phyloP scores from a whole-genome alignment of 192 early-diverging fungal species.

The Coemansia sp. region DNA sequence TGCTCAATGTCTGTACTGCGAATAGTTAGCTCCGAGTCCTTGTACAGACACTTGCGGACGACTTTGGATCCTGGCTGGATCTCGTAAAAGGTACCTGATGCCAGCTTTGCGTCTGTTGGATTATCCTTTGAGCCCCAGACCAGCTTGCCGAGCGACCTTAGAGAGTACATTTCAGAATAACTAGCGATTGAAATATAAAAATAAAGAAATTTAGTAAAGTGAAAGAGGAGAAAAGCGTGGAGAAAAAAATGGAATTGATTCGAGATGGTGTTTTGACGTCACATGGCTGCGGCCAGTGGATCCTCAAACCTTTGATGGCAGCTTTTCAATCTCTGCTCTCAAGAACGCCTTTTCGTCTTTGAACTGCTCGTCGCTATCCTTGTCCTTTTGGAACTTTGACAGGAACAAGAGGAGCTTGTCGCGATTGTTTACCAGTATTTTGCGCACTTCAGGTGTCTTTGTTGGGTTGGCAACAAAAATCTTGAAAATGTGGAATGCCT shows the following conservation, averaged over 20 bases:
- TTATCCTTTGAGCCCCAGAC: slow-evolving; percentile 61
- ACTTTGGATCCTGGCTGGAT: slow-evolving; percentile 50
- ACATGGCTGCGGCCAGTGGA: too few species aligned
- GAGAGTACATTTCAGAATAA: slow-evolving; percentile 57
- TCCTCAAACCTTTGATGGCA: slow-evolving; percentile 22
- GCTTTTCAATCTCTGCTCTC: slow-evolving; percentile 78
- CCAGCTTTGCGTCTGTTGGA: slow-evolving; percentile 59
- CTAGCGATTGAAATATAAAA: not conserved
- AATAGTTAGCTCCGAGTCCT: slow-evolving; percentile 65
- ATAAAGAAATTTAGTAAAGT: not conserved
- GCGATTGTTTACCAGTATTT: slow-evolving; percentile 90
- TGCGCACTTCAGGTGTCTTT: slow-evolving; percentile 88
- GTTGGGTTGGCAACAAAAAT: slow-evolving; percentile 98
- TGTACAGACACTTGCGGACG: slow-evolving; percentile 58
- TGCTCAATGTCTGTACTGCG: too few species aligned
- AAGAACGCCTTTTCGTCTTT: slow-evolving; percentile 98
- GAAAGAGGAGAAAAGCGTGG: not conserved
- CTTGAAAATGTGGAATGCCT: slow-evolving; percentile 99
- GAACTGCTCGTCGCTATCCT: slow-evolving; percentile 97
- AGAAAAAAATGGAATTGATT: not conserved
- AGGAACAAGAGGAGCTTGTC: slow-evolving; percentile 88
- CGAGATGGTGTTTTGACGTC: too few species aligned
- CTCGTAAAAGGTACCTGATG: slow-evolving; percentile 65
- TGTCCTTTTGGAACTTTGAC: slow-evolving; percentile 91
- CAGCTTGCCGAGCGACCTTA: slow-evolving; percentile 64